Base-by-base conservation (phyloP, 257 asterid species). In the Knoxia roxburghii region DNA sequence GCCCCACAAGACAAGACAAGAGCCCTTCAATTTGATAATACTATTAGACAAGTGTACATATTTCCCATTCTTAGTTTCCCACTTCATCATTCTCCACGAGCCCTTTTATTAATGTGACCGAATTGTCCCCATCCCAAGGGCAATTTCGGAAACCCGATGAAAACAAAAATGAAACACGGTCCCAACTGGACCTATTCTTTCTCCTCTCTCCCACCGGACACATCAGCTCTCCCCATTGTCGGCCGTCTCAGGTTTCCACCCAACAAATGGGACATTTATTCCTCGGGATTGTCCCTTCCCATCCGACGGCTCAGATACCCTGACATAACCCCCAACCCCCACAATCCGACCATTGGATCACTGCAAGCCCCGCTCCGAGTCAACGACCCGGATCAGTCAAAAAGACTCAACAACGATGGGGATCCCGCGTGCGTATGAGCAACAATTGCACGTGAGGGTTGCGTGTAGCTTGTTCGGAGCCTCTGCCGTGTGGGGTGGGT, bases 201-300 rank as follows among this genome's bases (percentile, higher is more conserved):
- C 9, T 21, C 21, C 0, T 67, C 60, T 35, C 11, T 69, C 48
- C 68, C 2, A 50, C 17, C 51, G 56, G 76, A 70, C 76, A 74
- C 21, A 72, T 61, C 76, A 48, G 58, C 48, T 64, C 50, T 26
- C 8, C 20, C 58, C 24, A 9, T n/a, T 78, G 80, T 70, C 71
- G 62, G 71, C 48, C 68, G 48, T 51, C 20, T 5, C 49, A 62
- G 67, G 72, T 40, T 64, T 59, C 61, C 46, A 41, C 4, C 76
- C 75, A 71, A 69, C 78, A 73, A 66, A 76, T 33, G 69, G 76
- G 68, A 65, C 71, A 71, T 21, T n/a, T 14, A 54, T 58, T 65
- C 63, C 41, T 8, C 15, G 59, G 2, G 61, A 50, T 60, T 66
- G 77, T 66, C 77, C n/a, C 69, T 70, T 18, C 7, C 1, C 0